These are phyloP conservation scores for Mucor plumbeus DNA, from an alignment of 371 early-diverging fungal genomes.

Conservation along the genomic window DNA sequence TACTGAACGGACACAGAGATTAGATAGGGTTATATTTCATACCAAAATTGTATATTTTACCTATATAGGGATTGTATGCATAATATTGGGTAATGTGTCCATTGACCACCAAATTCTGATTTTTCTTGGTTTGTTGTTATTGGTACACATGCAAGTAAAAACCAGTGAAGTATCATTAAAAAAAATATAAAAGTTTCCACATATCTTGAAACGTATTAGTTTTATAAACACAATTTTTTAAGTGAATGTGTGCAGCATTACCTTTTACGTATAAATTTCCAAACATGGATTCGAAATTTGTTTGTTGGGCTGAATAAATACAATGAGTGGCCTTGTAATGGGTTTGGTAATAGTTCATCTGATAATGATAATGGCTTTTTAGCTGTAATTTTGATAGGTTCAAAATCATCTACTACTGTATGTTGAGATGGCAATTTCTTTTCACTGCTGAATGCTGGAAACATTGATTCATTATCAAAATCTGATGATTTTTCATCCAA, in stretches of 20 bases:
- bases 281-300: slow-evolving; percentile 32
- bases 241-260: slow-evolving; percentile 14
- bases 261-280: slow-evolving; percentile 49
- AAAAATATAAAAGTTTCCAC: slow-evolving; percentile 50
- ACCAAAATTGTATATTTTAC: slow-evolving; percentile 30
- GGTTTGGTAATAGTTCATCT: slow-evolving; percentile 16
- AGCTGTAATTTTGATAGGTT: neutral
- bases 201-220: slow-evolving; percentile 29
- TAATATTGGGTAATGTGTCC: slow-evolving; percentile 57
- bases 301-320: slow-evolving; percentile 34
- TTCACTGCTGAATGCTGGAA: neutral
- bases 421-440: slow-evolving; percentile 3
- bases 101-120: slow-evolving; percentile 50
- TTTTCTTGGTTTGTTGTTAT: slow-evolving; percentile 52
- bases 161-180: slow-evolving; percentile 57
- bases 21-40: too few species aligned
- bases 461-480: slow-evolving; percentile 2
- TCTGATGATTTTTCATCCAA: slow-evolving; percentile 1
- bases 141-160: slow-evolving; percentile 59
- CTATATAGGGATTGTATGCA: slow-evolving; percentile 57
- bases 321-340: slow-evolving; percentile 38
- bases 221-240: neutral
- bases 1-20: neutral
- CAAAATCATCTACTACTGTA: neutral
- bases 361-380: slow-evolving; percentile 3